These are phyloP conservation scores for Lactifluus echinatus DNA, from an alignment of 768 basidiomycete species.

Conservation along the genomic window DNA sequence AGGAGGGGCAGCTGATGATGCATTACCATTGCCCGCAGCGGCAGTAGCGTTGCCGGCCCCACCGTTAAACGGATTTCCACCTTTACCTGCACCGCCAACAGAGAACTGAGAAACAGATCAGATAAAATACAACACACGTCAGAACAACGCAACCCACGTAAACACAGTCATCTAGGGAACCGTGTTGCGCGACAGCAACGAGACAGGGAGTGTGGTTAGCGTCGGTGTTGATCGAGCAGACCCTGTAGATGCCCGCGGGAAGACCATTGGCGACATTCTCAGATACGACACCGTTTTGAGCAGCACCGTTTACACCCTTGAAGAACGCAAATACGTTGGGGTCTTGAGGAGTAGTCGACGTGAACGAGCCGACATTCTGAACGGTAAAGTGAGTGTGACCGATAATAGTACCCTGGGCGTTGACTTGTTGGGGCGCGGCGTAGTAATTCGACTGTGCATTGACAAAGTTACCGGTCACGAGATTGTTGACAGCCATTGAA, in stretches of 20 bases:
- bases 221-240: slow-evolving; percentile 37
- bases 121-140: background rate
- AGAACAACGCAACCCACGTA: slow-evolving; percentile 26
- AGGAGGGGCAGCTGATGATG: slow-evolving; percentile 13
- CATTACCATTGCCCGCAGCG: slow-evolving; percentile 9
- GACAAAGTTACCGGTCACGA: slow-evolving; percentile 49
- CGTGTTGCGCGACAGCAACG: slow-evolving; percentile 37
- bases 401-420: slow-evolving; percentile 40
- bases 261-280: slow-evolving; percentile 36
- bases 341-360: slow-evolving; percentile 41
- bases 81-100: background rate
- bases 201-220: slow-evolving; percentile 37
- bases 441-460: slow-evolving; percentile 47
- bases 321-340: slow-evolving; percentile 51
- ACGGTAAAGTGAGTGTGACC: slow-evolving; percentile 61
- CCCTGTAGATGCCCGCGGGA: slow-evolving; percentile 35
- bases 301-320: slow-evolving; percentile 41
- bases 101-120: slow-evolving; percentile 7
- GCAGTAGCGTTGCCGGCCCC: background rate
- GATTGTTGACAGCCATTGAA: slow-evolving; percentile 35
- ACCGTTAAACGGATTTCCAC: background rate
- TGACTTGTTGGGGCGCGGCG: slow-evolving; percentile 44
- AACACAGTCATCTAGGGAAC: slow-evolving; percentile 32
- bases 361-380: slow-evolving; percentile 40
- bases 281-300: slow-evolving; percentile 35